A percentile compares a stretch with the other conserved stretches of the same genome.
phyloP scores from a whole-genome alignment of 768 basidiomycete species.

The Tricholoma sp. region DNA sequence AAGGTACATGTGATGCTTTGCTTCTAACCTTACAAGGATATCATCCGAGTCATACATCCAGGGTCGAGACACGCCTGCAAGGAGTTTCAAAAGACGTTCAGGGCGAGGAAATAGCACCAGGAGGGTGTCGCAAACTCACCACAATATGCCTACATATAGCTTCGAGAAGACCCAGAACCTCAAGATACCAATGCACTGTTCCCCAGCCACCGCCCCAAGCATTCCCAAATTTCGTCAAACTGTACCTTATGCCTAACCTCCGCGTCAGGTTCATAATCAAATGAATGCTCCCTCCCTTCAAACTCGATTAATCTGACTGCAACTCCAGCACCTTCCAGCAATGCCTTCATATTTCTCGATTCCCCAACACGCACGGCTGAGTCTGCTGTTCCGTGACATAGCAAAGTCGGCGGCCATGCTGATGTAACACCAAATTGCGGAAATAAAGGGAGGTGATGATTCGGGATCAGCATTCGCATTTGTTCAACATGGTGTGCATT shows the following conservation, averaged over 20 bases:
- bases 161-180: neutral
- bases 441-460: slow-evolving; percentile 31
- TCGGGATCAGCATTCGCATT: slow-evolving; percentile 20
- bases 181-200: neutral
- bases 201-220: slow-evolving; percentile 20
- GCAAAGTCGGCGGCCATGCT: slow-evolving; percentile 41
- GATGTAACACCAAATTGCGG: slow-evolving; percentile 36
- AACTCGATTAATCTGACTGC: slow-evolving; percentile 18
- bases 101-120: neutral
- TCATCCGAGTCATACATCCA: neutral
- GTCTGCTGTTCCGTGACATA: slow-evolving; percentile 46
- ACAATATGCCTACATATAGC: neutral
- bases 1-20: neutral
- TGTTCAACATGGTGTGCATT: neutral
- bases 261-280: slow-evolving; percentile 44
- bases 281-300: slow-evolving; percentile 40
- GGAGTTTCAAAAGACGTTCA: no score
- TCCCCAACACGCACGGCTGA: slow-evolving; percentile 39
- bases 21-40: neutral
- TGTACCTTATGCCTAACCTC: slow-evolving; percentile 33
- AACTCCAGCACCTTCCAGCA: slow-evolving; percentile 20
- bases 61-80: neutral
- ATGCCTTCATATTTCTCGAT: slow-evolving; percentile 28
- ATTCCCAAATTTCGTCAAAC: slow-evolving; percentile 35
- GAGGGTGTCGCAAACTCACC: neutral